phyloP scores from a whole-genome alignment of 2,329 filamentous ascomycete genomes.

The Lachnellula hyalina region DNA sequence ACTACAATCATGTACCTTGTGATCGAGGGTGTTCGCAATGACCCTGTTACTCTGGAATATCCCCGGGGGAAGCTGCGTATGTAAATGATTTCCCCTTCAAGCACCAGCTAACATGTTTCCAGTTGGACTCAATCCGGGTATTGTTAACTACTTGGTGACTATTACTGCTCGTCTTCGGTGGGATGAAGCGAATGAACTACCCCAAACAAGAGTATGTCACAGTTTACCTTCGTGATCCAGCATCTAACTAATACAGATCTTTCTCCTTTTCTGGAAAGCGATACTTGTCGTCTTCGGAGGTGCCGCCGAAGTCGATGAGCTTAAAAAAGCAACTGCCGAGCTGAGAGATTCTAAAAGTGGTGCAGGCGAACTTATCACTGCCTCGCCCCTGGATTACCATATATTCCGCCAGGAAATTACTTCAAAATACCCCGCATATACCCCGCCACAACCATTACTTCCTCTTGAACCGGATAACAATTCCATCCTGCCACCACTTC shows the following conservation, averaged over 20 bases:
- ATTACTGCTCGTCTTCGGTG: constrained; percentile 64
- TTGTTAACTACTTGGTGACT: constrained; percentile 68
- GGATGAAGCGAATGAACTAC: constrained; percentile 61
- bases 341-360: constrained; percentile 37
- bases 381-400: constrained; percentile 93
- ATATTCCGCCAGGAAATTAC: constrained; percentile 94
- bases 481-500: constrained; percentile 80
- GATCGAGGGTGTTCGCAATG: constrained; percentile 51
- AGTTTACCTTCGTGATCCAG: constrained; percentile 4
- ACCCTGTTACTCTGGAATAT: constrained; percentile 41
- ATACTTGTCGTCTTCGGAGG: constrained; percentile 83
- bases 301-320: constrained; percentile 62
- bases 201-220: constrained; percentile 54
- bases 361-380: constrained; percentile 69
- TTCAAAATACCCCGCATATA: constrained; percentile 95
- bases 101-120: constrained; percentile 19
- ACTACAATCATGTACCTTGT: constrained; percentile 59
- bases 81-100: constrained; percentile 25
- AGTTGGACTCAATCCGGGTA: constrained; percentile 56
- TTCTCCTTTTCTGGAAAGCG: constrained; percentile 88
- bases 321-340: constrained; percentile 69
- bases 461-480: constrained; percentile 87
- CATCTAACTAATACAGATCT: constrained; percentile 46
- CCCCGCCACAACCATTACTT: constrained; percentile 76
- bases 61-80: constrained; percentile 42